phyloP scores from a whole-genome alignment of 768 basidiomycete genomes.

The Amyloporia xantha region DNA sequence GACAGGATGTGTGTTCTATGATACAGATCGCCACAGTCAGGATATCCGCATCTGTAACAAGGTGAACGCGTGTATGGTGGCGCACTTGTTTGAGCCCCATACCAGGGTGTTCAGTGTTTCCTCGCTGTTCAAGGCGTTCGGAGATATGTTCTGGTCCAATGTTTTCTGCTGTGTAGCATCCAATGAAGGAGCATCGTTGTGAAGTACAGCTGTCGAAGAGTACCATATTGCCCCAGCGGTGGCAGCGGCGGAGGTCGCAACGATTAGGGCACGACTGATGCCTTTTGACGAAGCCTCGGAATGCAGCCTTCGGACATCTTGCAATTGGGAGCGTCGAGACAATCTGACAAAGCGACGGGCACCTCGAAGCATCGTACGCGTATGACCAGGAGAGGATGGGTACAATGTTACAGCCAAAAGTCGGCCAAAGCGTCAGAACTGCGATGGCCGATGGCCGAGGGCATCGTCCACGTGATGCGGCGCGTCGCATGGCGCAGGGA shows the following conservation, averaged over 20 bases:
- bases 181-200: slow-evolving; percentile 28
- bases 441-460: too few relatives aligned
- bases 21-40: background rate
- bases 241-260: slow-evolving; percentile 26
- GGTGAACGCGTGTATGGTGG: slow-evolving; percentile 29
- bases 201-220: slow-evolving; percentile 22
- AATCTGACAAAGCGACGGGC: background rate
- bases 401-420: background rate
- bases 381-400: background rate
- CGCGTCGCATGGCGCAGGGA: too few relatives aligned
- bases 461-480: too few relatives aligned
- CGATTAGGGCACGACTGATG: background rate
- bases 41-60: slow-evolving; percentile 11
- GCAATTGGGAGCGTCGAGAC: background rate
- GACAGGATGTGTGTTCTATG: slow-evolving; percentile 43
- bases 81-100: slow-evolving; percentile 75
- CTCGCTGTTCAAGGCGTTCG: slow-evolving; percentile 1
- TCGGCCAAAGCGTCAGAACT: too few relatives aligned
- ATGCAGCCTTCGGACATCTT: background rate
- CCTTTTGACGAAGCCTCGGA: background rate
- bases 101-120: slow-evolving; percentile 43
- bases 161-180: slow-evolving; percentile 4
- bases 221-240: slow-evolving; percentile 36
- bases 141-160: background rate
- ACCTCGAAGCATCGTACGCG: background rate